Evolutionary conservation across 495 filamentous ascomycete genomes (phyloP).

Genomic region (Penicillium egyptiacum): DNA sequence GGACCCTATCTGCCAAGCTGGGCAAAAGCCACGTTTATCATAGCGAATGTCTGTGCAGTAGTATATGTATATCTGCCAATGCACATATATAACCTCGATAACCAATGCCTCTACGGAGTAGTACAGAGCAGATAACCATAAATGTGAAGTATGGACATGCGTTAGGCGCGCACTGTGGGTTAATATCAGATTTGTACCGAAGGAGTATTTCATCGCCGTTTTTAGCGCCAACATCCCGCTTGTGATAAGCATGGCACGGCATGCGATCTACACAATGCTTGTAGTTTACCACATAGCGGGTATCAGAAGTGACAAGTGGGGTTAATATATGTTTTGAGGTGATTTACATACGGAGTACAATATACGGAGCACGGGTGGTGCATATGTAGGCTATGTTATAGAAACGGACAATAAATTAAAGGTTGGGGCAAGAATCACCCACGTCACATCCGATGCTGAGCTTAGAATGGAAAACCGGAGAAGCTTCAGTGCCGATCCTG

Average conservation of each 20-base stretch:
- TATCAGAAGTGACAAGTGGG: neutral
- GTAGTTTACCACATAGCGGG: no score
- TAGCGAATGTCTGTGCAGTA: no score
- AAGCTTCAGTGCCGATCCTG: slow-evolving; percentile 5
- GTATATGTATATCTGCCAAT: no score
- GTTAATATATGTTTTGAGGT: neutral
- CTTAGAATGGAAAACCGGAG: neutral
- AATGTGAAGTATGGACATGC: neutral
- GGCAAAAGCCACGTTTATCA: no score
- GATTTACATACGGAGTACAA: no score
- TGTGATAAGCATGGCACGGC: slow-evolving; percentile 1
- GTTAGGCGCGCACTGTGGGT: neutral
- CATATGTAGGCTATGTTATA: no score
- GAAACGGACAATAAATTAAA: neutral
- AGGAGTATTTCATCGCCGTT: neutral
- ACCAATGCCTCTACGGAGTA: no score
- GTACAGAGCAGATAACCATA: no score
- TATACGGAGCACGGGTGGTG: no score
- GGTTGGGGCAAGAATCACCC: neutral
- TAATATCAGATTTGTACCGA: neutral
- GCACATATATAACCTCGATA: no score
- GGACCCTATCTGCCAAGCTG: no score
- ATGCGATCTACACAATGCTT: neutral
- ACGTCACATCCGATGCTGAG: neutral
- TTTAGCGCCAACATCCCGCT: neutral